Evolutionary conservation across 257 asterid species (phyloP).

Genomic region (Solanum chiquidenum): DNA sequence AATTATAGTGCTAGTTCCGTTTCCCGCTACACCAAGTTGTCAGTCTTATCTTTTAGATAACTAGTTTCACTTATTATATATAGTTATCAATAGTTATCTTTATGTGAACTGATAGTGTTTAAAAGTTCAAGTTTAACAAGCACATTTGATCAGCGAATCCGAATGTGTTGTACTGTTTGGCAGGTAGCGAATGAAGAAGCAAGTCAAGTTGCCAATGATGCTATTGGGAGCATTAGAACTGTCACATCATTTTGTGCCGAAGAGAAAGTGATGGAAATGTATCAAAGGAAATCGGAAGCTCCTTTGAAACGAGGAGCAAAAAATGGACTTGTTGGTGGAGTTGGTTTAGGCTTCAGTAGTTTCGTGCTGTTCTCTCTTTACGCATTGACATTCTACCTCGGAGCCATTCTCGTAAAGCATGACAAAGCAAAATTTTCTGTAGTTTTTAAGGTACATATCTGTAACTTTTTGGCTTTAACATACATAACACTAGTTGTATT

Average conservation of each 20-base stretch:
- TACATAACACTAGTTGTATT: not conserved
- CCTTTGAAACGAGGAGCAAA: slow-evolving; percentile 30
- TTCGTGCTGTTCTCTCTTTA: slow-evolving; percentile 39
- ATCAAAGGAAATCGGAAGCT: slow-evolving; percentile 32
- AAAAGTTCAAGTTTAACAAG: not conserved
- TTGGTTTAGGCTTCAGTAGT: slow-evolving; percentile 40
- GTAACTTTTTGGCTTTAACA: not conserved
- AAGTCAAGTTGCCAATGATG: slow-evolving; percentile 53
- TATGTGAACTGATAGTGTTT: not conserved
- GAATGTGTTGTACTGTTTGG: not conserved
- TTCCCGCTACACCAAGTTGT: not conserved
- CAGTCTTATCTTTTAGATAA: not conserved
- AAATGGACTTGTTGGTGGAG: slow-evolving; percentile 49
- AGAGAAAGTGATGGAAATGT: slow-evolving; percentile 39
- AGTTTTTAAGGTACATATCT: slow-evolving; percentile 37
- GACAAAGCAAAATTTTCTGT: slow-evolving; percentile 40
- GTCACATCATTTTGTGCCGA: slow-evolving; percentile 71
- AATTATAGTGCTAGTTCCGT: not conserved
- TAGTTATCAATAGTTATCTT: not conserved
- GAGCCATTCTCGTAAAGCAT: slow-evolving; percentile 48
- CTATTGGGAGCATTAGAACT: slow-evolving; percentile 54
- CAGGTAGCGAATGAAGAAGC: slow-evolving; percentile 62
- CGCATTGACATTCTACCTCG: slow-evolving; percentile 51
- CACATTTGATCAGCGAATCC: not conserved
- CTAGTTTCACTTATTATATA: not conserved